Percentiles rank a stretch among this genome's conserved stretches.
Evolutionary conservation across 2,329 filamentous ascomycete genomes (phyloP).

Genomic region (Fusarium equiseti): DNA sequence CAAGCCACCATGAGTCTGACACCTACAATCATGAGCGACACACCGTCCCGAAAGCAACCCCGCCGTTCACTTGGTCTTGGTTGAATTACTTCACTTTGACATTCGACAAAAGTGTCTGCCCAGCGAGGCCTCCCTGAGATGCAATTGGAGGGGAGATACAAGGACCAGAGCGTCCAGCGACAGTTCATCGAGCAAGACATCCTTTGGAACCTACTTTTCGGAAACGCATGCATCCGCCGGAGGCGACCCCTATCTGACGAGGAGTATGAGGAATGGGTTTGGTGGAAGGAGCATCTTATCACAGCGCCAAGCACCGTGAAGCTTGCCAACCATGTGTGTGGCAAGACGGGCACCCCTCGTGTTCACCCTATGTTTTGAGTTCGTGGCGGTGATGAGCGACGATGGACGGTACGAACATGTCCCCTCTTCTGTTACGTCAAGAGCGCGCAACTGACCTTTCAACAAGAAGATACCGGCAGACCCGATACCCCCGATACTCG

Average conservation of each 20-base stretch:
- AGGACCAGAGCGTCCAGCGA: not conserved
- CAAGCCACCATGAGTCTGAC: not conserved
- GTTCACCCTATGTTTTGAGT: not conserved
- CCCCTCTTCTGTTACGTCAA: not conserved
- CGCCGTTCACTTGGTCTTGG: not conserved
- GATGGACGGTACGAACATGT: not conserved
- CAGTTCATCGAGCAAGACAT: not conserved
- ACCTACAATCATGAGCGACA: not conserved
- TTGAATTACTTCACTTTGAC: not conserved
- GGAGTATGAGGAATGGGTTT: not conserved
- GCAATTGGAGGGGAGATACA: not conserved
- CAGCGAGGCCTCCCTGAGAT: too few relatives aligned
- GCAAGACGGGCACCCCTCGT: not conserved
- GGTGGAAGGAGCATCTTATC: not conserved
- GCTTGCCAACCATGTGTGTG: not conserved
- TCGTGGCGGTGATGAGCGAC: not conserved
- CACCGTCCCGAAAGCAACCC: not conserved
- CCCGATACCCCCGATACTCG: not conserved
- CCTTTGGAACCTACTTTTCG: not conserved
- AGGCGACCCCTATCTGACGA: not conserved
- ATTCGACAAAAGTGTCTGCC: not conserved
- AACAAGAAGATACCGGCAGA: not conserved
- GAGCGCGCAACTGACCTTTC: not conserved
- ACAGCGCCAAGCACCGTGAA: not conserved
- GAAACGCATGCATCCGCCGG: not conserved